Evolutionary conservation across 208 protist species (phyloP).

Genomic region (Blastocrithidia nonstop): DNA sequence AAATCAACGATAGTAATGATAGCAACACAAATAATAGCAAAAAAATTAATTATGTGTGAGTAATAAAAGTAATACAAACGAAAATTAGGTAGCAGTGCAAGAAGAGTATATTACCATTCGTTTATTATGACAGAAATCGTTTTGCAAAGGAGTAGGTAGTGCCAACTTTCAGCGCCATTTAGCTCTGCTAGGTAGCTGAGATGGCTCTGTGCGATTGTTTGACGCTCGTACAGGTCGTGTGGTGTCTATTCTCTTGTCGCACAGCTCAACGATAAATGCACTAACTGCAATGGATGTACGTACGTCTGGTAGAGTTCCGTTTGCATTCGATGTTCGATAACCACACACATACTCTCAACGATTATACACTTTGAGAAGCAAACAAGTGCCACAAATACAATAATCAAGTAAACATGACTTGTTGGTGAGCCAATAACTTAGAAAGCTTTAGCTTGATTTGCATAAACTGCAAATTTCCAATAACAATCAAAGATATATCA

Average conservation of each 20-base stretch:
- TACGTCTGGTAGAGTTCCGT: constrained; percentile 11
- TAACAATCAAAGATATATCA: no score
- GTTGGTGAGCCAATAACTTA: no score
- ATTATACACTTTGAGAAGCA: constrained; percentile 3
- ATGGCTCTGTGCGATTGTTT: constrained; percentile 54
- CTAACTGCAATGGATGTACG: constrained; percentile 13
- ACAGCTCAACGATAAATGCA: constrained; percentile 36
- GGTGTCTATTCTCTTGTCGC: constrained; percentile 42
- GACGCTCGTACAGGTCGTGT: constrained; percentile 25
- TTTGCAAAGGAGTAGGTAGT: constrained; percentile 52
- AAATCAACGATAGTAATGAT: constrained; percentile 1
- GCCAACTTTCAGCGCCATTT: constrained; percentile 27
- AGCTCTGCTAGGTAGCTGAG: constrained; percentile 49
- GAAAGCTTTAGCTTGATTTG: no score
- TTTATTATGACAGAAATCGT: constrained; percentile 21
- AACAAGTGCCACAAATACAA: no score
- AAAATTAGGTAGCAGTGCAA: background rate
- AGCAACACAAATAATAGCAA: background rate
- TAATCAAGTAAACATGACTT: no score
- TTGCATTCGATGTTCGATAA: constrained; percentile 48
- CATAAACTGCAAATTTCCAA: no score
- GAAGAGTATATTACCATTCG: constrained; percentile 5
- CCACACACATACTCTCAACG: constrained; percentile 25
- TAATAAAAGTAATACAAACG: background rate
- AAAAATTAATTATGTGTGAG: background rate